phyloP scores from a whole-genome alignment of 2,329 filamentous ascomycete genomes.

The Sclerotinia minor region DNA sequence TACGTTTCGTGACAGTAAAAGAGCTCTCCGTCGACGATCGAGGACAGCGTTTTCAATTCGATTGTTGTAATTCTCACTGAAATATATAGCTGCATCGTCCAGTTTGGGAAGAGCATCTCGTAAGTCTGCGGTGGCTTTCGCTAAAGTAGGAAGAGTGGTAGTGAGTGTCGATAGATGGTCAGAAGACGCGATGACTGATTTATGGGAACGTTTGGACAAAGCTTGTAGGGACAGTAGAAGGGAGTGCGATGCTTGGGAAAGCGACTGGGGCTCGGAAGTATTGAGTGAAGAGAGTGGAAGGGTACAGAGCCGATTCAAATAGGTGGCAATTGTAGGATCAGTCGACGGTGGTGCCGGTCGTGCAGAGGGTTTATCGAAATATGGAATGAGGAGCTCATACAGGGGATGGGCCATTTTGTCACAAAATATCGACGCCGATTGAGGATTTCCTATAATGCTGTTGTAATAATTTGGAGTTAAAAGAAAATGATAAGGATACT shows the following conservation, averaged over 20 bases:
- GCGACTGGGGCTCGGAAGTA: conserved; percentile 72
- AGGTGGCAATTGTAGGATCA: conserved; percentile 61
- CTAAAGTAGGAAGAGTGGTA: conserved; percentile 69
- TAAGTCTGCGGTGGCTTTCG: conserved; percentile 64
- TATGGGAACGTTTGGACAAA: conserved; percentile 86
- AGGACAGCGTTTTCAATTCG: conserved; percentile 67
- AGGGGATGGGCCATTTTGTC: conserved; percentile 66
- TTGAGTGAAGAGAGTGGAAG: conserved; percentile 73
- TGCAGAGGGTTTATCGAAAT: conserved; percentile 52
- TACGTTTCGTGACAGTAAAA: conserved; percentile 81
- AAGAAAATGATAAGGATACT: not conserved
- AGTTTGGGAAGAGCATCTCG: conserved; percentile 73
- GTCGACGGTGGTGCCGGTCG: conserved; percentile 44
- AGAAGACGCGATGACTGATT: conserved; percentile 77
- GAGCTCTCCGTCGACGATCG: conserved; percentile 71
- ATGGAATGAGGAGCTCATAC: conserved; percentile 69
- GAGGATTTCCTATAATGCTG: not conserved
- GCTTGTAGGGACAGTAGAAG: conserved; percentile 80
- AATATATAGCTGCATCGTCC: conserved; percentile 74
- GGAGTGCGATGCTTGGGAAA: conserved; percentile 80
- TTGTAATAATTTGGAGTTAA: not conserved
- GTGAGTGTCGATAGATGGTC: conserved; percentile 73
- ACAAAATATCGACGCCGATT: not conserved
- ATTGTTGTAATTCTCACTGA: conserved; percentile 81
- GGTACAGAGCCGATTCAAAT: conserved; percentile 75